Base-by-base conservation (phyloP, 2,329 filamentous ascomycete genomes). In the Alternaria dauci region DNA sequence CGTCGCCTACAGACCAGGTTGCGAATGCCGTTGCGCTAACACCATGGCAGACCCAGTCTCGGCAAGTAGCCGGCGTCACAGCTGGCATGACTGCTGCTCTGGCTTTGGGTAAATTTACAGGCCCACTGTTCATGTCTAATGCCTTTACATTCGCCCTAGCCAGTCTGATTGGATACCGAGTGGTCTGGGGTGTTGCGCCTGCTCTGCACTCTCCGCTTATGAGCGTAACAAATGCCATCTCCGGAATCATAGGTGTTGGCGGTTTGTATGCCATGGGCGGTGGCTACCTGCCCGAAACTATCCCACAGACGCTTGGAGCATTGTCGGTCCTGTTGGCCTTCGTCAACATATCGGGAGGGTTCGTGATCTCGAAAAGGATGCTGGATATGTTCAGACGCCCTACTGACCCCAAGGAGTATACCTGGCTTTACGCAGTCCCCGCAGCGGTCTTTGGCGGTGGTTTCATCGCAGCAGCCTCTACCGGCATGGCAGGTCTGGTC, bases 141-240 rank as follows among this genome's bases (percentile, higher is more conserved):
- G 87, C 89, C 47, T 94, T 96, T 74, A 94, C 91, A 0, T 95
- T 95, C 77, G 89, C 90, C 16, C 82, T 97, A 46, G 92, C 93
- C 48, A 91, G 92, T 70, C 81, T 97, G 28, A 93, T 96, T 65
- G 93, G 93, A 8, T 96, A 97, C 73, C 87, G 93, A 50, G 92
- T 92, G 6, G 91, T 96, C 25, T 96, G 93, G 93, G 92, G 92
- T 54, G 93, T 96, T 12, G 82, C 84, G 0, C 93, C 93, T 8
- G 92, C 93, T 36, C 83, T 97, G 5, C 93, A 96, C 77, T 94
- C 91, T 2, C 93, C 93, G 1, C 81, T 97, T 5, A 96, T 97
- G 93, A 94, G 91, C 68, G 93, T 96, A 36, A 96, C 93, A 8
- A 96, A 97, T 76, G 93, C 93, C 28, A 96, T 96, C 69, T 95